A percentile compares a stretch with the other conserved stretches of the same genome.
Evolutionary conservation across 768 basidiomycete species (phyloP).

Genomic region (Lactarius deliciosus): DNA sequence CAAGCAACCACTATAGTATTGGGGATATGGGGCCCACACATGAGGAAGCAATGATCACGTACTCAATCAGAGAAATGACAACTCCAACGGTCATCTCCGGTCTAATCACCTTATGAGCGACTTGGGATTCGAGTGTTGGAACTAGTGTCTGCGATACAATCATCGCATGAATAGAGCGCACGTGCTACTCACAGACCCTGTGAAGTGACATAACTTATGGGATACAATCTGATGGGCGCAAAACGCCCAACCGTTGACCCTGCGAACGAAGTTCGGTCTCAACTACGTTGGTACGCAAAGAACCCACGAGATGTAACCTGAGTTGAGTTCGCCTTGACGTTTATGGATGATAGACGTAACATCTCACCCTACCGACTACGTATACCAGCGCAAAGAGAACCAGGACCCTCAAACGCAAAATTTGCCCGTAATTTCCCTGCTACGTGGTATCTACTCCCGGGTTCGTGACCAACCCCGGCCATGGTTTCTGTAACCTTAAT

Average conservation of each 20-base stretch:
- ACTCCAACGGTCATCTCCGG: conserved; percentile 42
- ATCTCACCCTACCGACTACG: conserved; percentile 45
- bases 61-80: conserved; percentile 49
- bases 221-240: not conserved
- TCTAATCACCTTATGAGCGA: conserved; percentile 28
- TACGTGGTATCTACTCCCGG: conserved; percentile 35
- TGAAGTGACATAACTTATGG: not conserved
- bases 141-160: no score
- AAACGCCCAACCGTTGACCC: conserved; percentile 27
- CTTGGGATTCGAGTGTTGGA: conserved; percentile 4
- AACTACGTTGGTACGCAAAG: conserved; percentile 31
- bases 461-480: conserved; percentile 33
- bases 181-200: conserved; percentile 33
- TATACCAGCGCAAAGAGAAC: conserved; percentile 41
- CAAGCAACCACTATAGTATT: conserved; percentile 55
- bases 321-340: conserved; percentile 39
- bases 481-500: conserved; percentile 32
- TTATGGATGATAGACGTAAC: conserved; percentile 45
- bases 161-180: conserved; percentile 36
- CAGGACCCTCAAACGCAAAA: conserved; percentile 30
- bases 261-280: not conserved
- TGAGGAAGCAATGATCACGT: conserved; percentile 46
- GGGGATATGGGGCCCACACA: conserved; percentile 43
- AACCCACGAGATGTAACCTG: conserved; percentile 48
- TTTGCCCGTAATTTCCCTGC: conserved; percentile 37